Base-by-base conservation (phyloP, 1,284 basidiomycete species). In the Cutaneotrichosporon sp. region DNA sequence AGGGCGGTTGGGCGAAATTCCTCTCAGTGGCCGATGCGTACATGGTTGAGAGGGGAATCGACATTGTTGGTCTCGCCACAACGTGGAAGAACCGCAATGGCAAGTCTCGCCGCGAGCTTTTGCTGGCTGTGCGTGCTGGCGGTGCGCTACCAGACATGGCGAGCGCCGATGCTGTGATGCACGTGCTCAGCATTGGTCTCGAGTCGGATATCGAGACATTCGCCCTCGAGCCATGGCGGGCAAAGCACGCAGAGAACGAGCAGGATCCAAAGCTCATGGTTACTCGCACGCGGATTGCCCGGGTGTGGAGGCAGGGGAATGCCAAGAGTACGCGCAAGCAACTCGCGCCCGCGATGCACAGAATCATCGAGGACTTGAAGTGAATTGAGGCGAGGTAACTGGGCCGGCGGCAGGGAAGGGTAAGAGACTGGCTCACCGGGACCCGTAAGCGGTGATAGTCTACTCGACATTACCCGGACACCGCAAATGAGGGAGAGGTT, bases 231-330 rank as follows among this genome's bases (percentile, higher is more conserved):
- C 74, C 72, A 61, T 77, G 59, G 62, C 54, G 46, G 24, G 37
- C 29, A 16, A 52, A 55, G 43, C 47, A 60, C 74, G 41, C 67
- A 64, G 29, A 49, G 37, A 4, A 31, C 33, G 49, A 43, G 37
- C 22, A 57, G 50, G 42, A 60, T 43, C 14, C 56, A 63, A 8
- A 65, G 65, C 7, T 59, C 46, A 19, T 52, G 8, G 19, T 26
- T 12, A 16, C 35, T 24, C 5, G 4, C 4, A 27, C 25, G 16
- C 65, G 67, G 20, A 63, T 64, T 38, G 78, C 75, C 7, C 71
- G 73, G 50, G 80, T 84, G 0, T 94, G 89, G 78, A 80, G 84
- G 61, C 91, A 94, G 75, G 80, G 80, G 26, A 88, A 92, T 65
- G 76, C 78, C 17, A 73, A 81, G 39, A 85, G 83, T 27, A 90